Evolutionary conservation across 768 basidiomycete genomes (phyloP).

Genomic region (Rickenella mellea): DNA sequence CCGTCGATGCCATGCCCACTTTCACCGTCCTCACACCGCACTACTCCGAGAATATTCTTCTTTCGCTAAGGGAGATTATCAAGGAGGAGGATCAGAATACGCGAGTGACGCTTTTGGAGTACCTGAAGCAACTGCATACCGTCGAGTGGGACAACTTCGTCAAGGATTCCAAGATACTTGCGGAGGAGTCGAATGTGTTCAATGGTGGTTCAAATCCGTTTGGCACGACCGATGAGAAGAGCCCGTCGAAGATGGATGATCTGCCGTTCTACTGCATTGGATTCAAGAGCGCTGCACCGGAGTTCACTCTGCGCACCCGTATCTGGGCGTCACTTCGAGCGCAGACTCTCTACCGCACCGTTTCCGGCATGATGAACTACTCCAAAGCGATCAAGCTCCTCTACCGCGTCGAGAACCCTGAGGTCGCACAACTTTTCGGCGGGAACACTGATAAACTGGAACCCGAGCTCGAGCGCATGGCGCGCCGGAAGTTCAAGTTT

Average conservation of each 20-base stretch:
- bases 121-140: conserved; percentile 95
- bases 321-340: conserved; percentile 99
- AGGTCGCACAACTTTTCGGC: conserved; percentile 94
- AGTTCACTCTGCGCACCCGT: conserved; percentile 95
- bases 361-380: conserved; percentile 99
- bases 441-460: conserved; percentile 97
- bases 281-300: conserved; percentile 97
- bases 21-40: conserved; percentile 98
- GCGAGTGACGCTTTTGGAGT: conserved; percentile 93
- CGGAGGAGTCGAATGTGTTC: conserved; percentile 87
- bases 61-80: conserved; percentile 96
- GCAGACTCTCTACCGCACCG: conserved; percentile 96
- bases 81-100: conserved; percentile 97
- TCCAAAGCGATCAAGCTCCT: conserved; percentile 98
- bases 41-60: conserved; percentile 97
- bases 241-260: conserved; percentile 76
- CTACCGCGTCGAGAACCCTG: conserved; percentile 99
- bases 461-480: conserved; percentile 95
- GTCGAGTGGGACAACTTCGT: conserved; percentile 99
- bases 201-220: conserved; percentile 72
- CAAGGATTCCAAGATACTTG: conserved; percentile 97
- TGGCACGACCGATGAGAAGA: conserved; percentile 68
- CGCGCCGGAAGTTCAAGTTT: conserved; percentile 97
- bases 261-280: conserved; percentile 97
- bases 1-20: conserved; percentile 99